phyloP scores from a whole-genome alignment of 441 rosid genomes.

The Populus hybrid region DNA sequence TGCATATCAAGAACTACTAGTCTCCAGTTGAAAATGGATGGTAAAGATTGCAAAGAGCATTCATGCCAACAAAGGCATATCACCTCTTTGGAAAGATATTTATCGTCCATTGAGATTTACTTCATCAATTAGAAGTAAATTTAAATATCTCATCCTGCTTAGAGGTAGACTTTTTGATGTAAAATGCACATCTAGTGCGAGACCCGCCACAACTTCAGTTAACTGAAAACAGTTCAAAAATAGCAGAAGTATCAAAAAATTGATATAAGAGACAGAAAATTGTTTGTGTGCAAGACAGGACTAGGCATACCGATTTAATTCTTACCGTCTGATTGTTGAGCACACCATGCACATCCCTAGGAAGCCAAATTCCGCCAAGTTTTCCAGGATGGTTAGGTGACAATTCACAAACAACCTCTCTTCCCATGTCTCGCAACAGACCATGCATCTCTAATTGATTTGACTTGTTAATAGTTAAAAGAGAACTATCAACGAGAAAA shows the following conservation, averaged over 20 bases:
- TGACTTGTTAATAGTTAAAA: background rate
- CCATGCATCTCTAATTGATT: slow-evolving; percentile 1
- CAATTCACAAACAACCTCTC: background rate
- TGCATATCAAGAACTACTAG: slow-evolving; percentile 20
- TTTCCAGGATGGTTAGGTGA: background rate
- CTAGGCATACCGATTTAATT: background rate
- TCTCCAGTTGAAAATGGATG: slow-evolving; percentile 13
- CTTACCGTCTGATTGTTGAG: slow-evolving; percentile 19
- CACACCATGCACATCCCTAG: slow-evolving; percentile 15
- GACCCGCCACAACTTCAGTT: background rate
- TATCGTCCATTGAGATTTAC: background rate
- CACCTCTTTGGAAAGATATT: background rate
- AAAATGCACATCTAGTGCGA: background rate
- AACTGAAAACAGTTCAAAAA: background rate
- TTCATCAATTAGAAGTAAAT: slow-evolving; percentile 16
- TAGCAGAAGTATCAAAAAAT: background rate
- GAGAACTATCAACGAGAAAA: background rate
- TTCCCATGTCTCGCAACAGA: background rate
- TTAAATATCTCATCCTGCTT: slow-evolving; percentile 3
- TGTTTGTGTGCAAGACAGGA: background rate
- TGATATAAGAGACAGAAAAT: background rate
- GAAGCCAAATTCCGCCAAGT: slow-evolving; percentile 40
- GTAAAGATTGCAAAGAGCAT: slow-evolving; percentile 21
- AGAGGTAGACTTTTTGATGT: background rate
- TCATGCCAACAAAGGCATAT: slow-evolving; percentile 22